Conservation (phyloP, 192 early-diverging fungal genomes). For the Coemansia sp. region DNA sequence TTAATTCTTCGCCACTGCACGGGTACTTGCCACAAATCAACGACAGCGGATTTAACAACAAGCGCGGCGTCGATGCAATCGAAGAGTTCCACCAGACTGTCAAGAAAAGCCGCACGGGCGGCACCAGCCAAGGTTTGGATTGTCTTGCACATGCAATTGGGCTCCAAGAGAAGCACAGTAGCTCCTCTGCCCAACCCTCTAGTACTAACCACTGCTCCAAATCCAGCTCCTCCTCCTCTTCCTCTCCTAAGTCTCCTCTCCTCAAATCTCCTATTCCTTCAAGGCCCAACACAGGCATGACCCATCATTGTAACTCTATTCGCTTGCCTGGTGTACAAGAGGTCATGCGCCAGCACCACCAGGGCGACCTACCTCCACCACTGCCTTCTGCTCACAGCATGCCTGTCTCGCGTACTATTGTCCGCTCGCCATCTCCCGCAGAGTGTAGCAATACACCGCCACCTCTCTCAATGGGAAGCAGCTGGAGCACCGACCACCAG, state of each 20-base stretch:
- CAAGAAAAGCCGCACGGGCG: constrained; percentile 46
- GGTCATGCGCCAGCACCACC: constrained; percentile 8
- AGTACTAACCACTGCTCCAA: constrained; percentile 15
- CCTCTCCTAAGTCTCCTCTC: constrained; percentile 6
- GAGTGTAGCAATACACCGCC: constrained; percentile 21
- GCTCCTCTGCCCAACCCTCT: constrained; percentile 23
- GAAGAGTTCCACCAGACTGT: constrained; percentile 52
- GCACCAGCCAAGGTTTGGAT: constrained; percentile 55
- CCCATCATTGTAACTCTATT: not conserved
- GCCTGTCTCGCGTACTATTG: not conserved
- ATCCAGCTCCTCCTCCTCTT: constrained; percentile 18
- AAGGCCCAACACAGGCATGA: too few relatives aligned
- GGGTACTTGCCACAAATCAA: constrained; percentile 41
- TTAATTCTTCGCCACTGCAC: constrained; percentile 33
- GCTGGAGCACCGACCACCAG: constrained; percentile 40
- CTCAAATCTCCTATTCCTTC: not conserved
- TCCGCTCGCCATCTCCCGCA: constrained; percentile 1
- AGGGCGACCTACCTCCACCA: constrained; percentile 12
- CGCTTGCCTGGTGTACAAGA: constrained; percentile 11
- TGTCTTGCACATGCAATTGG: constrained; percentile 56
- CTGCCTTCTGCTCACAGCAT: constrained; percentile 20
- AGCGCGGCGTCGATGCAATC: constrained; percentile 50
- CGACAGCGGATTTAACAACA: constrained; percentile 16
- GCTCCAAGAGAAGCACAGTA: constrained; percentile 45
- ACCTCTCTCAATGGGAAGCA: constrained; percentile 34